A percentile compares a stretch with the other conserved stretches of the same genome.
Evolutionary conservation across 2,329 filamentous ascomycete species (phyloP).

Genomic region (Alternaria solani): DNA sequence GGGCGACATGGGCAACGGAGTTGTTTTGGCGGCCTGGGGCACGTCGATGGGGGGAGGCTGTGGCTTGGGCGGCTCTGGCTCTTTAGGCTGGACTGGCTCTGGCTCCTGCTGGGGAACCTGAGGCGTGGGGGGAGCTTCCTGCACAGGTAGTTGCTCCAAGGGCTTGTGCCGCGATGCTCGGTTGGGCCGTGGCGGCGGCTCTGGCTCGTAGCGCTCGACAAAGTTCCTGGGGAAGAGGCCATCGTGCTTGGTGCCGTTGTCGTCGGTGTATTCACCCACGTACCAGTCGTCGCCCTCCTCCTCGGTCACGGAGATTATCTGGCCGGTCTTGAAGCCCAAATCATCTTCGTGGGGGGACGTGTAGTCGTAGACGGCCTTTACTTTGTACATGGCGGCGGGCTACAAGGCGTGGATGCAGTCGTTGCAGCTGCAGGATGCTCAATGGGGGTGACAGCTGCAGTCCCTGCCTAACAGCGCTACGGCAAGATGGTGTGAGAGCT

Average conservation of each 20-base stretch:
- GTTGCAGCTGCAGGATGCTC: constrained; percentile 8
- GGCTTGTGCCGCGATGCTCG: constrained; percentile 66
- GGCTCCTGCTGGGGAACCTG: constrained; percentile 41
- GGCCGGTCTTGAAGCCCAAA: constrained; percentile 82
- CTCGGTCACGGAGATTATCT: constrained; percentile 92
- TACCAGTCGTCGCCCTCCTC: constrained; percentile 96
- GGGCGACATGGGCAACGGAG: constrained; percentile 36
- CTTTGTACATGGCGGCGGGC: constrained; percentile 71
- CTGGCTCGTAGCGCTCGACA: constrained; percentile 94
- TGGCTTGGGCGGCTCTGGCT: constrained; percentile 49
- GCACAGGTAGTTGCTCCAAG: constrained; percentile 42
- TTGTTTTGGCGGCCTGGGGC: constrained; percentile 35
- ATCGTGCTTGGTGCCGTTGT: constrained; percentile 74
- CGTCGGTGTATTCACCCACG: constrained; percentile 83
- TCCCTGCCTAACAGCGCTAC: constrained; percentile 20
- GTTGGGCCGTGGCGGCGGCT: constrained; percentile 83
- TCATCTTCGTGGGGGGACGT: constrained; percentile 92
- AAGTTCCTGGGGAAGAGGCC: constrained; percentile 97
- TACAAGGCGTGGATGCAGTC: not conserved
- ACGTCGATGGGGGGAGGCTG: constrained; percentile 48
- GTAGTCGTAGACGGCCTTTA: constrained; percentile 97
- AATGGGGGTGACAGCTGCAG: constrained; percentile 19
- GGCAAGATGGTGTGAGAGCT: constrained; percentile 6
- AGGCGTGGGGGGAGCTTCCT: constrained; percentile 40
- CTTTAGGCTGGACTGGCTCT: constrained; percentile 29